Evolutionary conservation across 768 basidiomycete species (phyloP), one percentile per base, ranked within the genome.

Genomic region (Tricholoma sp.): DNA sequence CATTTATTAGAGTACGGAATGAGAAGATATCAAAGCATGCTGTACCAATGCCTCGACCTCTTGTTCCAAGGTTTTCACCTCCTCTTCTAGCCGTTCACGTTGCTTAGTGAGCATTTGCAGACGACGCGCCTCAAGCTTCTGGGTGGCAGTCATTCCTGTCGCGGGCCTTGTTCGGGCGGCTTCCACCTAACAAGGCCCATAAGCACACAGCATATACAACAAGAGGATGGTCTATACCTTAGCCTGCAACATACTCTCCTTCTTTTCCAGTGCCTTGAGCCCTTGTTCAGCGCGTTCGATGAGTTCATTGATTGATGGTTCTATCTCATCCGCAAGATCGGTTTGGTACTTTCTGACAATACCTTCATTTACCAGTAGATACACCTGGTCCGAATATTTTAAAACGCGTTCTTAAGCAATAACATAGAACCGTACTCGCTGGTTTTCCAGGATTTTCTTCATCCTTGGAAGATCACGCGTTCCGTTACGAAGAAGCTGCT

Each of bases 301-400:
- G 13, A 93, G 81, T 60, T 92, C 89, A 47, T 77, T 81, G 17
- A 93, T 86, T 31, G 87, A 83, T 15, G 91, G 91, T 57, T 92
- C 90, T 9, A 93, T 83, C 66, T 91, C 90, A 52, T 89, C 87
- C 1, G 81, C 84, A 39, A 92, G 75, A 42, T 86, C 85, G 2
- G 84, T 71, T 64, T 91, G 90, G 73, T 92, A 91, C 68, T 74
- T 78, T 53, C 80, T 78, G n/a, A 91, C 79, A 0, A 84, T 88
- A 11, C 75, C 77, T 67, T 92, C 89, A 53, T 88, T 82, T 1
- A 90, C 76, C 9, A 93, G 80, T 15, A 89, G 71, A 65, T 88
- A 92, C 0, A 89, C 82, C 90, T 93, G 55, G 39, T 48, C 29
- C 9, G 18, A 7, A 42, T 1, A 50, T 24, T 12, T 45, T 18